phyloP scores from a whole-genome alignment of 108 stramenopile species.

The Skeletonema potamos region DNA sequence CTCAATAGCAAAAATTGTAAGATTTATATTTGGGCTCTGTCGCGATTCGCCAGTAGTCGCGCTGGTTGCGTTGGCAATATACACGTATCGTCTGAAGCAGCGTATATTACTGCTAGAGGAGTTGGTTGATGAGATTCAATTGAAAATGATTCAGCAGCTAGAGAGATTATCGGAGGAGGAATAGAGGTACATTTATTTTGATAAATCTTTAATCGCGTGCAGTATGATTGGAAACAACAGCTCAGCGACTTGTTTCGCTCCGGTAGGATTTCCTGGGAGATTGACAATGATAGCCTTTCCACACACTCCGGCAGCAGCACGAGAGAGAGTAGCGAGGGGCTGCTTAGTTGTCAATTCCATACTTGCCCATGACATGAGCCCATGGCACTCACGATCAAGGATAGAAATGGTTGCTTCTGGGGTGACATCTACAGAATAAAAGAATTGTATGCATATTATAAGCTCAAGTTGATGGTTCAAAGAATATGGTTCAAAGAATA shows the following conservation, averaged over 20 bases:
- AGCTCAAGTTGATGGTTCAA: background rate
- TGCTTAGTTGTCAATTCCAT: conserved; percentile 57
- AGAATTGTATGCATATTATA: background rate
- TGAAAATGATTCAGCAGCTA: background rate
- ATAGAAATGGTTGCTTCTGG: conserved; percentile 83
- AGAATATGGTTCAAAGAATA: background rate
- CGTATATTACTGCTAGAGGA: background rate
- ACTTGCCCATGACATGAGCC: conserved; percentile 77
- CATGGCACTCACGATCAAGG: conserved; percentile 65
- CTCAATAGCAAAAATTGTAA: background rate
- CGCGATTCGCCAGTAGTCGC: background rate
- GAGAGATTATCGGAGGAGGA: background rate
- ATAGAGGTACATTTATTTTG: background rate
- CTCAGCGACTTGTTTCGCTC: conserved; percentile 64
- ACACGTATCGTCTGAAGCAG: background rate
- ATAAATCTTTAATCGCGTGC: conserved; percentile 65
- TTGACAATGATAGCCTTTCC: conserved; percentile 69
- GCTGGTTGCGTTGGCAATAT: background rate
- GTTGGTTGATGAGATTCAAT: background rate
- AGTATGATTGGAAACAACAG: conserved; percentile 70
- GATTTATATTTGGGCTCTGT: background rate
- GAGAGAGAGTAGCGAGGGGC: conserved; percentile 77
- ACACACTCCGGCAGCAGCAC: conserved; percentile 73
- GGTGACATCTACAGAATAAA: conserved; percentile 63
- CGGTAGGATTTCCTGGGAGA: conserved; percentile 81